Evolutionary conservation across 208 protist species (phyloP).

Genomic region (Trypanosoma grayi): DNA sequence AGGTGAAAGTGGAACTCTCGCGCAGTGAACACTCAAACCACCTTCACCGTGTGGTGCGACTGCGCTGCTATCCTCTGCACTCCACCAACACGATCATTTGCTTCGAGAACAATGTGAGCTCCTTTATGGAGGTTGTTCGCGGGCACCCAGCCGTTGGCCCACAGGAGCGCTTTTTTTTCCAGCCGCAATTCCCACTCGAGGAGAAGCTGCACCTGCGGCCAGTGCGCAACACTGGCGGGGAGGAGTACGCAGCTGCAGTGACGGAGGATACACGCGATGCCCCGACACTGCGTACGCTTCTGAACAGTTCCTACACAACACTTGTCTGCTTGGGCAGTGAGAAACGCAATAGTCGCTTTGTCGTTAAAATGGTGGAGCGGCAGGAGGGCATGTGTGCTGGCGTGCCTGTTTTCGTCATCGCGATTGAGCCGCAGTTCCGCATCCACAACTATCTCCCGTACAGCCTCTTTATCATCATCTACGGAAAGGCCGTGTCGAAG

Average conservation of each 20-base stretch:
- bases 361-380: slow-evolving; percentile 31
- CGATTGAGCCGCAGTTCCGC: slow-evolving; percentile 56
- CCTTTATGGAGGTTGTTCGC: slow-evolving; percentile 30
- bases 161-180: slow-evolving; percentile 57
- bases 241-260: slow-evolving; percentile 27
- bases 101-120: slow-evolving; percentile 68
- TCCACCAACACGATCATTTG: slow-evolving; percentile 58
- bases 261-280: slow-evolving; percentile 17
- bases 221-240: slow-evolving; percentile 1
- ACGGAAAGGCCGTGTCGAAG: slow-evolving; percentile 11
- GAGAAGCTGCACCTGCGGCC: slow-evolving; percentile 48
- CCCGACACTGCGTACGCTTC: slow-evolving; percentile 41
- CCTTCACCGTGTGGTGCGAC: slow-evolving; percentile 49
- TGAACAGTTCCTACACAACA: slow-evolving; percentile 33
- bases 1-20: slow-evolving; percentile 38
- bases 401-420: slow-evolving; percentile 61
- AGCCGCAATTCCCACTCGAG: slow-evolving; percentile 38
- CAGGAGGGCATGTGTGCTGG: slow-evolving; percentile 67
- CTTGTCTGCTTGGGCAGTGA: slow-evolving; percentile 26
- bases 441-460: slow-evolving; percentile 79
- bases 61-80: slow-evolving; percentile 73
- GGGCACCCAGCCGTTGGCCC: slow-evolving; percentile 21
- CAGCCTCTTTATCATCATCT: slow-evolving; percentile 39
- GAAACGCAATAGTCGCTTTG: slow-evolving; percentile 7
- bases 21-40: slow-evolving; percentile 30